phyloP scores from a whole-genome alignment of 192 early-diverging fungal species.

The Cetraspora pellucida region DNA sequence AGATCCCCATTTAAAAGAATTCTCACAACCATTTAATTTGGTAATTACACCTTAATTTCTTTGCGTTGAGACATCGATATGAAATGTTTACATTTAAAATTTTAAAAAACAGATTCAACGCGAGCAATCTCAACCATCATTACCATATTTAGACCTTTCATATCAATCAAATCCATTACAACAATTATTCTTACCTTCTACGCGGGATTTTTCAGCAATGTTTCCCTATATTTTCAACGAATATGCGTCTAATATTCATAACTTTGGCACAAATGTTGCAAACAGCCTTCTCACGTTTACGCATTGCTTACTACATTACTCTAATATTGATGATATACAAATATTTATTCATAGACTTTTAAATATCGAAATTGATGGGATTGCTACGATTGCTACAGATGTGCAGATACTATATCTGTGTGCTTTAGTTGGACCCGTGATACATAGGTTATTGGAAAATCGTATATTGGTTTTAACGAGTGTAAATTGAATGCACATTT shows the following conservation, averaged over 20 bases:
- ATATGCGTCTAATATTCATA: slow-evolving; percentile 66
- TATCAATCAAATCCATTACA: background rate
- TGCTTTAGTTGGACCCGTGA: slow-evolving; percentile 67
- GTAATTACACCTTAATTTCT: slow-evolving; percentile 36
- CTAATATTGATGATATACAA: slow-evolving; percentile 63
- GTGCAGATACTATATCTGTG: slow-evolving; percentile 74
- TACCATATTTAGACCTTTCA: slow-evolving; percentile 38
- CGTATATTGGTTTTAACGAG: background rate
- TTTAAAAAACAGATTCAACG: background rate
- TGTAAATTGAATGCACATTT: background rate
- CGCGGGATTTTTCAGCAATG: slow-evolving; percentile 42
- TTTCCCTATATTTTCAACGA: slow-evolving; percentile 58
- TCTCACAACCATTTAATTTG: slow-evolving; percentile 48
- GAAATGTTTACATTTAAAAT: background rate
- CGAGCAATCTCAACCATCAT: slow-evolving; percentile 29
- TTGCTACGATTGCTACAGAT: slow-evolving; percentile 67
- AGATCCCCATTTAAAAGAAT: slow-evolving; percentile 42
- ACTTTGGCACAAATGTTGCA: slow-evolving; percentile 63
- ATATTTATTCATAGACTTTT: slow-evolving; percentile 14
- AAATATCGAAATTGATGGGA: slow-evolving; percentile 31
- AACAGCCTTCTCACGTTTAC: slow-evolving; percentile 74
- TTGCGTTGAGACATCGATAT: background rate
- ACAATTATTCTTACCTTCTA: background rate
- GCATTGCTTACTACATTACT: slow-evolving; percentile 75
- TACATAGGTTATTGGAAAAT: slow-evolving; percentile 68